Base-by-base conservation (phyloP, 495 filamentous ascomycete genomes). In the Amorphotheca resinae region DNA sequence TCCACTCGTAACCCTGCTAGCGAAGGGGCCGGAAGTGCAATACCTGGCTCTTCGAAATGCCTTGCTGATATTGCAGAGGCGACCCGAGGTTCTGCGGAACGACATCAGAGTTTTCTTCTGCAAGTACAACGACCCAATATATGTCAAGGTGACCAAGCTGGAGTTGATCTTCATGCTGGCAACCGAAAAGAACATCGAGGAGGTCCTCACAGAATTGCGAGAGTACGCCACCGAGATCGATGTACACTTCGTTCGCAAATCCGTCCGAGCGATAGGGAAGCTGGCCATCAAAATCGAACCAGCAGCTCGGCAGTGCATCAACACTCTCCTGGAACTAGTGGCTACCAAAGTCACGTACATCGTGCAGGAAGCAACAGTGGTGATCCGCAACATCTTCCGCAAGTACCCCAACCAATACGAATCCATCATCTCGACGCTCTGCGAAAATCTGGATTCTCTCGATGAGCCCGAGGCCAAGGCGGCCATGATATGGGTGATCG, bases 121-220 rank as follows among this genome's bases (percentile, higher is more conserved):
- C 74, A 99, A 99, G 71, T 99, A 99, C 66, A 99, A 99, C 52
- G 91, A 99, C 55, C 91, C 93, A 0, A 96, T 96, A 43, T 99
- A 99, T 55, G 91, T 99, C 65, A 99, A 99, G 62, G 91, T 99
- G 50, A 96, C 93, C 9, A 99, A 99, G 62, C 73, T 99, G 38
- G 91, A 99, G 60, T 70, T 99, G 45, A 96, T 99, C 55, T 96
- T 96, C 66, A 99, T 96, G 91, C 72, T 99, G 39, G 93, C 91
- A 9, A 93, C 79, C 17, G 87, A 95, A 59, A 83, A 84, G 49
- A 99, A 99, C 60, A 96, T 99, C 48, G 79, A 84, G 23, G 84
- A 96, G 52, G 93, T 99, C 1, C 60, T 99, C 37, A 91, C 93
- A 23, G 91, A 99, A 58, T 64, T 99, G 20, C 74, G 87, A 58